Evolutionary conservation across 495 filamentous ascomycete species (phyloP), one percentile per base, ranked within the genome.

Genomic region (Xeromyces bisporus): DNA sequence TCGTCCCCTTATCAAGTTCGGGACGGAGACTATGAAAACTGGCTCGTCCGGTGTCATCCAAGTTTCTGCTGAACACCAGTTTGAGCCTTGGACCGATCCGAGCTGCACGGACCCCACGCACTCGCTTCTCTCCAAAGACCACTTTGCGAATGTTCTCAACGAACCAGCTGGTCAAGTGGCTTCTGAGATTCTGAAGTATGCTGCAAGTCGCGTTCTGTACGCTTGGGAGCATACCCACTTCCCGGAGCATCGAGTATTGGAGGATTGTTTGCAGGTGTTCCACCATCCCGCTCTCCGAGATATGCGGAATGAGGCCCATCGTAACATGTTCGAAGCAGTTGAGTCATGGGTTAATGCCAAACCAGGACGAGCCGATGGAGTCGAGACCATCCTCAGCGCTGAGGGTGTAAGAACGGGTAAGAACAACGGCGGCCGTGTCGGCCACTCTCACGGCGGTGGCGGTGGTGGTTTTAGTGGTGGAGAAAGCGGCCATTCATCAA

Each of bases 71-170:
- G 70, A 79, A 20, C 79, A 84, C 43, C 89, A 96, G 55, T 81
- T 76, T 36, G 85, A 87, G 46, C 80, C 81, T 7, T 94, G 89
- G 89, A 80, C 73, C 5, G 76, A 93, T 50, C 71, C 80, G 4
- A 59, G 67, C 29, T 89, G 80, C 62, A 77, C 80, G 9, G 77
- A 96, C 50, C 89, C 89, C 5, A 97, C 89, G 2, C 89, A 94
- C 60, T 89, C 80, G 7, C 71, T 96, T 56, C 69, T 96, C 4
- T 86, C 81, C 35, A 94, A 96, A 55, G 89, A 97, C 43, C 89
- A 97, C 49, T 96, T 96, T 45, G 79, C 79, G 39, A 93, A 96
- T 54, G 62, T 86, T 18, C 64, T 96, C 17, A 96, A 96, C 56
- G 65, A 79, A 18, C 82, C 81, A 28, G 84, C 85, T 2, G 87